Conservation (phyloP, 192 early-diverging fungal species). For the Podila minutissima region DNA sequence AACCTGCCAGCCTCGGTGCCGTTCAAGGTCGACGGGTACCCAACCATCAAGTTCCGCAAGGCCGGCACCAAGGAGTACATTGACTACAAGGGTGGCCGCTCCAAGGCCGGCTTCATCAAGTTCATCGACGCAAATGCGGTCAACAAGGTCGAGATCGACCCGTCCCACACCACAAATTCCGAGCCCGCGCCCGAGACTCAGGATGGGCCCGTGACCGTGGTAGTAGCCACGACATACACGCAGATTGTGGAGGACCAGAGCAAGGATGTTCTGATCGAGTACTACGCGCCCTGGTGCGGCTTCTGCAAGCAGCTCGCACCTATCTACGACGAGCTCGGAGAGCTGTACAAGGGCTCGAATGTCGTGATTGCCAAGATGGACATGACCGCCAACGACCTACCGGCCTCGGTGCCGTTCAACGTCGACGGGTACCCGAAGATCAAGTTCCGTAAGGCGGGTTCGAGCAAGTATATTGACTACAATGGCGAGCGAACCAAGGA, state of each 20-base stretch:
- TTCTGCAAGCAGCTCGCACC: conserved; percentile 64
- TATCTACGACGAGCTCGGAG: conserved; percentile 84
- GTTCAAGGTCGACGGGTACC: conserved; percentile 86
- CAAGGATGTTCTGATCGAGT: conserved; percentile 73
- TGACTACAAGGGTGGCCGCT: conserved; percentile 82
- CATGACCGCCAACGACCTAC: conserved; percentile 89
- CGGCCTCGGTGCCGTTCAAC: conserved; percentile 65
- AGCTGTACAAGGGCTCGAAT: conserved; percentile 47
- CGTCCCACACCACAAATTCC: conserved; percentile 66
- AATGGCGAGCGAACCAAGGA: conserved; percentile 83
- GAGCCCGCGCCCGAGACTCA: conserved; percentile 80
- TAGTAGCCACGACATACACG: conserved; percentile 86
- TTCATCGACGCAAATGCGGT: conserved; percentile 79
- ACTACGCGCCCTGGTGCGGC: conserved; percentile 61
- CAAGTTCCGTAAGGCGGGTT: conserved; percentile 84
- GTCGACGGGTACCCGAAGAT: conserved; percentile 93
- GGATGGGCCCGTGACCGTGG: conserved; percentile 83
- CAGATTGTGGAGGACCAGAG: conserved; percentile 74
- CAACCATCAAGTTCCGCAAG: conserved; percentile 89
- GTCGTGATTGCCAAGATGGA: conserved; percentile 90
- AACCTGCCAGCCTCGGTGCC: conserved; percentile 75
- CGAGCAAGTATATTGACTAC: conserved; percentile 79
- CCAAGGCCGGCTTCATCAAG: conserved; percentile 73
- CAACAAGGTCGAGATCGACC: conserved; percentile 71
- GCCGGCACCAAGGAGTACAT: conserved; percentile 78